phyloP scores from a whole-genome alignment of 23 red algal species.

The Pyropia yezoensis region DNA sequence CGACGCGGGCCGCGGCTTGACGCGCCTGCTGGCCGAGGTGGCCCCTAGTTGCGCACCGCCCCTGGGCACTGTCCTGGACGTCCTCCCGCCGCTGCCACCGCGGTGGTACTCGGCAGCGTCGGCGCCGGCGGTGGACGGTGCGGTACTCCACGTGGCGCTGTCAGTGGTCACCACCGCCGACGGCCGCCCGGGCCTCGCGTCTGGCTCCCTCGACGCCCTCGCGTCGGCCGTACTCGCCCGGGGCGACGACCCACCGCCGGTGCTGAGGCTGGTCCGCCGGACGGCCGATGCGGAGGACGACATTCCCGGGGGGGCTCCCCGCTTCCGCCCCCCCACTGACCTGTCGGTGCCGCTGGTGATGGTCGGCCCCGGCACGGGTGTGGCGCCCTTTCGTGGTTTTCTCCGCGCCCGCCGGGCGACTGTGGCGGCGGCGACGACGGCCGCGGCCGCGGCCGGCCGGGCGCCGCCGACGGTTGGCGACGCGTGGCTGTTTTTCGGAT shows the following conservation, averaged over 20 bases:
- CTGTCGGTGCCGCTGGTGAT: conserved; percentile 28
- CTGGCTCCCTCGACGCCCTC: background rate
- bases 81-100: conserved; percentile 22
- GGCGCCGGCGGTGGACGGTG: conserved; percentile 2
- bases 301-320: background rate
- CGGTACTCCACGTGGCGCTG: conserved; percentile 18
- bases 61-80: conserved; percentile 4
- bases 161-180: background rate
- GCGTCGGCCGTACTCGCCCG: no score
- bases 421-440: background rate
- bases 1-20: no score
- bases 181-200: no score
- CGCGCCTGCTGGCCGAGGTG: no score
- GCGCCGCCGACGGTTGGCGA: background rate
- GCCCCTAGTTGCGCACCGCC: background rate
- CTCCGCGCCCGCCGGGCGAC: conserved; percentile 8
- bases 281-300: no score
- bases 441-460: background rate
- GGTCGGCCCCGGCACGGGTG: conserved; percentile 48
- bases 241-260: no score
- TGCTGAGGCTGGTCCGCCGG: background rate
- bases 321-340: conserved; percentile 24
- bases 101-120: conserved; percentile 52
- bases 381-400: conserved; percentile 48
- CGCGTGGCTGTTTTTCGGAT: conserved; percentile 38